phyloP scores from a whole-genome alignment of 2,329 filamentous ascomycete species.

The Hypoxylon sp. region DNA sequence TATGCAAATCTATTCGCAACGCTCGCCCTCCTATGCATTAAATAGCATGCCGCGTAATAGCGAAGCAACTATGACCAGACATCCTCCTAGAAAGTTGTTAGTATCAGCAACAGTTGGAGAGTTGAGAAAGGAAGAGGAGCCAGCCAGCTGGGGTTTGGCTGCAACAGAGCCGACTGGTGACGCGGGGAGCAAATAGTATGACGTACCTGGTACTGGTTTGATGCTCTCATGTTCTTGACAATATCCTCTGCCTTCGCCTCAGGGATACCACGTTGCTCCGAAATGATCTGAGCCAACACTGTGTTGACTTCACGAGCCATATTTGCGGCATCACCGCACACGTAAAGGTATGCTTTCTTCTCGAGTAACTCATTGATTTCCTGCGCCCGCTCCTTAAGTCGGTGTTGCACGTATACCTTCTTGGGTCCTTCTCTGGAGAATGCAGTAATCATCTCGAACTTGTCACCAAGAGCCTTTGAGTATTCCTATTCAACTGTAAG shows the following conservation, averaged over 20 bases:
- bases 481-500: conserved; percentile 72
- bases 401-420: conserved; percentile 98
- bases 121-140: background rate
- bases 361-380: conserved; percentile 89
- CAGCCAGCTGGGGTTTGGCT: conserved; percentile 3
- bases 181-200: background rate
- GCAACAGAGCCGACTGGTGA: conserved; percentile 7
- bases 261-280: conserved; percentile 82
- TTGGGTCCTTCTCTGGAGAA: conserved; percentile 90
- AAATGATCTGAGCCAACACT: conserved; percentile 86
- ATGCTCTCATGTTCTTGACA: conserved; percentile 94
- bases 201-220: conserved; percentile 93
- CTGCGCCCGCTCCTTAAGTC: conserved; percentile 83
- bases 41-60: conserved; percentile 34
- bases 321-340: conserved; percentile 96
- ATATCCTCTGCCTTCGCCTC: conserved; percentile 93
- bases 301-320: conserved; percentile 96
- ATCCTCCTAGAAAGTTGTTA: conserved; percentile 68
- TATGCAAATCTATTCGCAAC: conserved; percentile 46
- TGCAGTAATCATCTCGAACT: conserved; percentile 89
- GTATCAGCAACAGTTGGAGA: conserved; percentile 21
- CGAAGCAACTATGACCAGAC: conserved; percentile 70
- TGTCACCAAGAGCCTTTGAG: conserved; percentile 84
- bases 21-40: conserved; percentile 42
- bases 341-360: conserved; percentile 94